Conservation (phyloP, 257 asterid genomes). For the Ajuga chamaepitys region DNA sequence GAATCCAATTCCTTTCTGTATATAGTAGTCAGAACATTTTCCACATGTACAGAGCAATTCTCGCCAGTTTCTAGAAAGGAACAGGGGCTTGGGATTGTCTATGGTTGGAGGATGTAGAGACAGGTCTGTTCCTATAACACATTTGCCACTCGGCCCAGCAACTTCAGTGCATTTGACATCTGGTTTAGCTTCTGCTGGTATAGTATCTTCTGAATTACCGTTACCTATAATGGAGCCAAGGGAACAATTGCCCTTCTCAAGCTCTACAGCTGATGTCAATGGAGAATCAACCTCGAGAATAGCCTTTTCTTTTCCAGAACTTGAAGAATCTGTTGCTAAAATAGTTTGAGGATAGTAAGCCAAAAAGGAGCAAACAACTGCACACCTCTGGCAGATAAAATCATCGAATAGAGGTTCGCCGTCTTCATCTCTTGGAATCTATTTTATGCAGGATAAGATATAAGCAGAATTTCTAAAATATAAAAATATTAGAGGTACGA, state of each 20-base stretch:
- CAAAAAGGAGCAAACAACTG: constrained; percentile 57
- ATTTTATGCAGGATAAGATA: constrained; percentile 11
- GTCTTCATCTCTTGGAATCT: constrained; percentile 87
- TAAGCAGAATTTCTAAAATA: background rate
- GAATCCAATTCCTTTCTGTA: constrained; percentile 52
- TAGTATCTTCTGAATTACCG: constrained; percentile 9
- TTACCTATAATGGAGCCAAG: constrained; percentile 13
- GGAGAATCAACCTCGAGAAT: constrained; percentile 28
- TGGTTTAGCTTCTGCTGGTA: background rate
- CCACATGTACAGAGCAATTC: constrained; percentile 64
- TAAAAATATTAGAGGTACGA: background rate
- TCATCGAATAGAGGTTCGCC: constrained; percentile 88
- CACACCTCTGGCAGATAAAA: constrained; percentile 74
- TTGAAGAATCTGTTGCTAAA: constrained; percentile 24
- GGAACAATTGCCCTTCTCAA: constrained; percentile 20
- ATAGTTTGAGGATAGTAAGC: constrained; percentile 53
- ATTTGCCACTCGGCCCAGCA: constrained; percentile 44
- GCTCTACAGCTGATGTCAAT: constrained; percentile 21
- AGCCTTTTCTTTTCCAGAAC: constrained; percentile 31
- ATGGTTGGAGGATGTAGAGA: constrained; percentile 26
- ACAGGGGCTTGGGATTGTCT: constrained; percentile 48
- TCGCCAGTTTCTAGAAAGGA: constrained; percentile 78
- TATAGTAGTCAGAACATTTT: constrained; percentile 50
- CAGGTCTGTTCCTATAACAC: constrained; percentile 41
- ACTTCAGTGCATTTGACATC: constrained; percentile 14